phyloP scores from a whole-genome alignment of 805 yeast genomes.

The Saturnispora zaruensis region DNA sequence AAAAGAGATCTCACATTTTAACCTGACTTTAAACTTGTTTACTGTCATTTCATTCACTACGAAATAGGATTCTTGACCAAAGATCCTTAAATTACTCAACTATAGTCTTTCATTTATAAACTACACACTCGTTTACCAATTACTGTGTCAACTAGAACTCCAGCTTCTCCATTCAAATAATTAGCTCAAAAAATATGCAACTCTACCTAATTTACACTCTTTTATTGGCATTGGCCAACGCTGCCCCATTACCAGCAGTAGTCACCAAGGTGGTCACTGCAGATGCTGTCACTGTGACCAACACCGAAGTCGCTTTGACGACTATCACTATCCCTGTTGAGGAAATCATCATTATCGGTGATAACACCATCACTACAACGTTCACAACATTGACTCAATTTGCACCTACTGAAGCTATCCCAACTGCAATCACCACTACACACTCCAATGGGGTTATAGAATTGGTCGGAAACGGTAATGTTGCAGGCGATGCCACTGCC shows the following conservation, averaged over 20 bases:
- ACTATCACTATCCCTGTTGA: conserved; percentile 17
- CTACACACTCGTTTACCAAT: background rate
- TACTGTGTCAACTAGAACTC: background rate
- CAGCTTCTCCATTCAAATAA: background rate
- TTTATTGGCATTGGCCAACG: background rate
- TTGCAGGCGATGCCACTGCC: conserved; percentile 8
- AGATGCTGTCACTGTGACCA: conserved; percentile 17
- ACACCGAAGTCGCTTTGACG: conserved; percentile 2
- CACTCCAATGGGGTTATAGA: conserved; percentile 32
- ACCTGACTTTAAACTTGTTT: background rate
- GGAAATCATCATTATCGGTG: conserved; percentile 26
- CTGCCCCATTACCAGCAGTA: conserved; percentile 19
- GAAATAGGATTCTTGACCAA: background rate
- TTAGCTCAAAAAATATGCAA: conserved; percentile 4
- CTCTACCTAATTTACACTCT: conserved; percentile 4
- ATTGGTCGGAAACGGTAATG: conserved; percentile 4
- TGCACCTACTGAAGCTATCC: background rate
- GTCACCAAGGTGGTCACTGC: conserved; percentile 23
- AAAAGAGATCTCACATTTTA: background rate
- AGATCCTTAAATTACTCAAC: background rate
- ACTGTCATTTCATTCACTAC: background rate
- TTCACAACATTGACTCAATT: conserved; percentile 4
- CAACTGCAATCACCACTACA: conserved; percentile 33
- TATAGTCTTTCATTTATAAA: background rate
- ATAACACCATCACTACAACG: conserved; percentile 5